Base-by-base conservation (phyloP, 768 basidiomycete species). In the Trametes maxima region DNA sequence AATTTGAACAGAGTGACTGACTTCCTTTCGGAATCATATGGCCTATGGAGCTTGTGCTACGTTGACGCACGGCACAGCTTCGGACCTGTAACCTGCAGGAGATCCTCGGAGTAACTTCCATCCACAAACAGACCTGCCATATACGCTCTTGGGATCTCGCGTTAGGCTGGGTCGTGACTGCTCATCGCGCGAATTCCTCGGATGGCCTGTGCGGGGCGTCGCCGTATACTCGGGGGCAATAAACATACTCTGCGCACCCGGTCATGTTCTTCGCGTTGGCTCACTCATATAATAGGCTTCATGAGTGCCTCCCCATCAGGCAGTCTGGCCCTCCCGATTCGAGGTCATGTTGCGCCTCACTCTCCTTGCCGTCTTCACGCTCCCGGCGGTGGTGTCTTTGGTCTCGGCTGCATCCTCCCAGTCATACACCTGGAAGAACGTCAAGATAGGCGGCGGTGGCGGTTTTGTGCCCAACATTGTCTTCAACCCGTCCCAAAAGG, bases 351-450 rank as follows among this genome's bases (percentile, higher is more conserved):
- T 66, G n/a, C 58, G 39, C n/a, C 47, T 53, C 22, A 53, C 49
- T 51, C 37, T 77, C 40, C 68, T 73, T 25, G 59, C 73, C 28
- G 57, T 48, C 37, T 65, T 79, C 37, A 67, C 72, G 35, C 69
- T 71, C n/a, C 67, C 78, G 33, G 70, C 73, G 39, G 62, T 70
- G 16, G 70, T 62, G 42, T 73, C 75, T 17, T 51, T 77, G 17
- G 78, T 69, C 33, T 55, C 66, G 28, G 79, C 80, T 1, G 77
- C 78, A 44, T 72, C 79, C n/a, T 76, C 82, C 11, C 82, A 85
- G 65, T 51, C 75, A 1, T 86, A 87, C 67, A 79, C 75, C 17
- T 88, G 85, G 85, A 82, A 82, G 68, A 87, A 86, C 65, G 85
- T 86, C 61, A 85, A 85, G 69, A 77, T 80, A 25, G 75, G 76